Conservation (phyloP, 352 stramenopile genomes). For the Halophytophthora batemanensis region DNA sequence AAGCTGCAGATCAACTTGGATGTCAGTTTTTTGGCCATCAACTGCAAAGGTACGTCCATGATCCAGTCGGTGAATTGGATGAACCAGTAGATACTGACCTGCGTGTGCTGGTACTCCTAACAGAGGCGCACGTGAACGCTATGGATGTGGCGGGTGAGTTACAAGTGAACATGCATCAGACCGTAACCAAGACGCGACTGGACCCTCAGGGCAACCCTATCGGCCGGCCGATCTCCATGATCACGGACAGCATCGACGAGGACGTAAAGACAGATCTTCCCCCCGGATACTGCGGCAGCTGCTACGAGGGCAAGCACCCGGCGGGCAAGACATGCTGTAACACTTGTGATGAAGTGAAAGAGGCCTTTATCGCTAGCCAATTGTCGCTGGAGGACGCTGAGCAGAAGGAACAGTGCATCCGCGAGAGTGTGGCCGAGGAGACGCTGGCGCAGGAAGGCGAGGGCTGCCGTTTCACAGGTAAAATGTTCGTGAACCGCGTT, state of each 20-base stretch:
- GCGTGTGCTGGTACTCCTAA: neutral
- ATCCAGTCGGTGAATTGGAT: no score
- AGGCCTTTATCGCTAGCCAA: slow-evolving; percentile 75
- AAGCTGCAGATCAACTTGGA: slow-evolving; percentile 97
- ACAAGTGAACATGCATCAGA: slow-evolving; percentile 96
- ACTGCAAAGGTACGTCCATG: slow-evolving; percentile 80
- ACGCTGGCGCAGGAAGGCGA: slow-evolving; percentile 74
- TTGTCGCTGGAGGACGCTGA: slow-evolving; percentile 74
- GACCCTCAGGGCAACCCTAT: slow-evolving; percentile 69
- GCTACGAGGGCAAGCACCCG: slow-evolving; percentile 88
- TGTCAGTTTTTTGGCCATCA: slow-evolving; percentile 96
- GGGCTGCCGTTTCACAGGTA: slow-evolving; percentile 72
- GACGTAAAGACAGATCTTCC: slow-evolving; percentile 50
- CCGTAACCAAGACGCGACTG: slow-evolving; percentile 92
- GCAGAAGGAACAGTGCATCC: slow-evolving; percentile 74
- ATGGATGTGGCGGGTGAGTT: slow-evolving; percentile 99
- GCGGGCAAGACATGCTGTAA: slow-evolving; percentile 76
- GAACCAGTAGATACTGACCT: neutral
- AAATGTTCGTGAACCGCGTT: slow-evolving; percentile 85
- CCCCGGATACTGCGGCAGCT: slow-evolving; percentile 93
- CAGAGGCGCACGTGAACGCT: slow-evolving; percentile 96
- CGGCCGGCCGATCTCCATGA: slow-evolving; percentile 45
- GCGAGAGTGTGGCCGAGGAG: slow-evolving; percentile 61
- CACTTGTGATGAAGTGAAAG: slow-evolving; percentile 81
- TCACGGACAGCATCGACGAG: slow-evolving; percentile 22